These are phyloP conservation scores for Blastobotrys elegans DNA, from an alignment of 1,139 yeast species.

Conservation along the genomic window DNA sequence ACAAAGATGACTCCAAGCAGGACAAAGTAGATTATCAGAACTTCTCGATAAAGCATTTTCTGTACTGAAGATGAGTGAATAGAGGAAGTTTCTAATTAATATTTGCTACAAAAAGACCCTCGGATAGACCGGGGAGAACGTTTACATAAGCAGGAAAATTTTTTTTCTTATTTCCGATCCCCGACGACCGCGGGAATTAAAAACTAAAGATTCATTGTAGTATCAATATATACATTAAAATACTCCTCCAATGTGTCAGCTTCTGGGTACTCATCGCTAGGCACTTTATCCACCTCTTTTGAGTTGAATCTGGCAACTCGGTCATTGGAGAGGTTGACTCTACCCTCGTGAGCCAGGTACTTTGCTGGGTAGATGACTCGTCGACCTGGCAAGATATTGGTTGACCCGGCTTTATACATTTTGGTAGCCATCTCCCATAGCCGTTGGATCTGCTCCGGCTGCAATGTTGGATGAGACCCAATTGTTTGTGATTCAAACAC, in stretches of 20 bases:
- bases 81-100: no score
- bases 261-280: conserved; percentile 7
- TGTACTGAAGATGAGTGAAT: no score
- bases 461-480: neutral
- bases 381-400: conserved; percentile 4
- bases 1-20: neutral
- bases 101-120: no score
- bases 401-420: conserved; percentile 4
- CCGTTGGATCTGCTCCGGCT: conserved; percentile 4
- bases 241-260: conserved; percentile 10
- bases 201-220: conserved; percentile 2
- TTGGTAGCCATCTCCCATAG: conserved; percentile 5
- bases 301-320: conserved; percentile 8
- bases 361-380: conserved; percentile 12
- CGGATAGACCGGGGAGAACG: neutral
- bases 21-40: conserved; percentile 5
- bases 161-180: neutral
- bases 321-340: conserved; percentile 8
- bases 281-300: conserved; percentile 7
- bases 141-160: neutral
- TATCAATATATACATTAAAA: conserved; percentile 12
- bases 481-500: conserved; percentile 7
- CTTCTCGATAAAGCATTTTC: conserved; percentile 6
- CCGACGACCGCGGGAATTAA: neutral
- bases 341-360: conserved; percentile 12